These are phyloP conservation scores for Boletus hoseneyae DNA, from an alignment of 1,284 basidiomycete species.

Conservation along the genomic window DNA sequence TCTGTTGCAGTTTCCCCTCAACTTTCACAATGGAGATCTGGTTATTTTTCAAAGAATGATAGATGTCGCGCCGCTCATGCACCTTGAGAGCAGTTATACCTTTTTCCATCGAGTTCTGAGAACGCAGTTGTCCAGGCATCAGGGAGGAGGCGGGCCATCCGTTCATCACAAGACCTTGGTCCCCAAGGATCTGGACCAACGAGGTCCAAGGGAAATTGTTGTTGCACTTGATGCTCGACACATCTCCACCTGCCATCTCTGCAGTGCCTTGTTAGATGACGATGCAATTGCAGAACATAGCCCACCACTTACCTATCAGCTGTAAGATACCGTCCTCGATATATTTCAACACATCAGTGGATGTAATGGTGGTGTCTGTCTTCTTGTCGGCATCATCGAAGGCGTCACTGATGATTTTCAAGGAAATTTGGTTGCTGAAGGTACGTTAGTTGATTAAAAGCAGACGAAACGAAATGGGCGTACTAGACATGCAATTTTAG, in stretches of 20 bases:
- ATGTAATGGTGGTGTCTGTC: background rate
- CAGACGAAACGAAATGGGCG: background rate
- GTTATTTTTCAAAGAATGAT: background rate
- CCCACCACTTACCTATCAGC: background rate
- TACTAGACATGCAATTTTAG: conserved; percentile 12
- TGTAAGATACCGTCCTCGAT: background rate
- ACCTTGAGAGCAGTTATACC: conserved; percentile 6
- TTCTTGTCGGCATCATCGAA: background rate
- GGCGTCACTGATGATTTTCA: conserved; percentile 1
- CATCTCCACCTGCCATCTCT: background rate
- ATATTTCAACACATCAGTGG: background rate
- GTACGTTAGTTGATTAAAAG: background rate
- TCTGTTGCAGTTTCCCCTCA: background rate
- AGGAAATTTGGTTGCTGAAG: background rate
- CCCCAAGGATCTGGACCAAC: background rate
- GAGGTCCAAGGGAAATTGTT: background rate
- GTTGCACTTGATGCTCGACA: background rate
- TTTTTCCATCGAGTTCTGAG: background rate
- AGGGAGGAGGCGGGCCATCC: background rate
- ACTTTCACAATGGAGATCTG: conserved; percentile 1
- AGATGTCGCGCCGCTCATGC: background rate
- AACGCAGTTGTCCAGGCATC: conserved; percentile 1
- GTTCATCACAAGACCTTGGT: conserved; percentile 1
- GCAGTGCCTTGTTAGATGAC: background rate
- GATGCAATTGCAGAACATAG: background rate